Evolutionary conservation across 164 flowering plant species (phyloP).

Genomic region (Berberis vulgaris): DNA sequence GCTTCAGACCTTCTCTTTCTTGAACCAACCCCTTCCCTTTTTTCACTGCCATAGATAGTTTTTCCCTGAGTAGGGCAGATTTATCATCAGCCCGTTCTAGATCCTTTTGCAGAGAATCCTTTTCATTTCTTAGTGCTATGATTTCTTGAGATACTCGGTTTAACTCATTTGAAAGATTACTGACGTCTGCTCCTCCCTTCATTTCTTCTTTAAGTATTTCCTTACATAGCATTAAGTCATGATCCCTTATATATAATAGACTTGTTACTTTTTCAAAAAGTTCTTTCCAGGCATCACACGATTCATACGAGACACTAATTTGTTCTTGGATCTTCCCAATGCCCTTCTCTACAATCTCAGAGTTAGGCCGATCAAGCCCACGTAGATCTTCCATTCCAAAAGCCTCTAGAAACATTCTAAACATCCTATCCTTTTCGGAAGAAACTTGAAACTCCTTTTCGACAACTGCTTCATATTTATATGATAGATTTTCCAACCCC

Average conservation of each 20-base stretch:
- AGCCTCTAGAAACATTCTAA: slow-evolving; percentile 9
- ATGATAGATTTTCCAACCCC: slow-evolving; percentile 42
- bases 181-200: slow-evolving; percentile 29
- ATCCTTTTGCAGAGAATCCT: slow-evolving; percentile 43
- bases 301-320: slow-evolving; percentile 15
- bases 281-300: slow-evolving; percentile 28
- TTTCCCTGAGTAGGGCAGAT: slow-evolving; percentile 64
- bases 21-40: slow-evolving; percentile 95
- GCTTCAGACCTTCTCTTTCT: slow-evolving; percentile 70
- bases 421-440: slow-evolving; percentile 25
- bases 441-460: slow-evolving; percentile 31
- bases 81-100: slow-evolving; percentile 70
- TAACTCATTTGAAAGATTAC: slow-evolving; percentile 33
- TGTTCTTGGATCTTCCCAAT: slow-evolving; percentile 46
- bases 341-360: slow-evolving; percentile 42
- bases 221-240: slow-evolving; percentile 39
- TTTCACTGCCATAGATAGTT: slow-evolving; percentile 92
- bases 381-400: slow-evolving; percentile 38
- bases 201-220: slow-evolving; percentile 54
- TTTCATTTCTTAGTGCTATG: slow-evolving; percentile 43
- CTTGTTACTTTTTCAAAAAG: slow-evolving; percentile 40
- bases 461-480: slow-evolving; percentile 34
- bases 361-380: slow-evolving; percentile 17
- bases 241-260: slow-evolving; percentile 48
- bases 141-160: slow-evolving; percentile 34